Conservation (phyloP, 2,329 filamentous ascomycete species). For the Plectosphaerella plurivora region DNA sequence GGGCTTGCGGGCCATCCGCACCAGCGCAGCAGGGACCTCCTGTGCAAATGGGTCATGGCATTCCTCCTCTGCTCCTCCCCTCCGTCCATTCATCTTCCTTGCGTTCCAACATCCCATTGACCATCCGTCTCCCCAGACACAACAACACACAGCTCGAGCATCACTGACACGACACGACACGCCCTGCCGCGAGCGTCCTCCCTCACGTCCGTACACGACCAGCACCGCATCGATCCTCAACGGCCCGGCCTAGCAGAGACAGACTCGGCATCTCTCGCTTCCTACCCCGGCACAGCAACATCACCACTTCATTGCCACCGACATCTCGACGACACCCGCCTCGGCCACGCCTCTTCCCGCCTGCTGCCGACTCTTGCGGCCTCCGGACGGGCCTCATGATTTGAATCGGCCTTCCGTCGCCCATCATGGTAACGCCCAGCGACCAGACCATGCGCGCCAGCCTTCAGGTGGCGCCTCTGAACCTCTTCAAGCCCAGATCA, state of each 20-base stretch:
- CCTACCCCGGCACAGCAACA: too few relatives aligned
- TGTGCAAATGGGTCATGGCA: constrained; percentile 1
- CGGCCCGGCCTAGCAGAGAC: too few relatives aligned
- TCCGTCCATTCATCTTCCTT: constrained; percentile 1
- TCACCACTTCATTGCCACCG: too few relatives aligned
- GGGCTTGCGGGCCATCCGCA: not conserved
- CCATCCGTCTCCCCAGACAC: not conserved
- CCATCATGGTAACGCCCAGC: constrained; percentile 43
- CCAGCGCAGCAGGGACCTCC: not conserved
- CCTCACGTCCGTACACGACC: constrained; percentile 15
- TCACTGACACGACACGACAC: too few relatives aligned
- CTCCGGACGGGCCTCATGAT: not conserved
- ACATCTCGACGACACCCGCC: too few relatives aligned
- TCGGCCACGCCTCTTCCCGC: not conserved
- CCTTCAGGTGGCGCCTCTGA: constrained; percentile 57
- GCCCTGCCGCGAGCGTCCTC: too few relatives aligned
- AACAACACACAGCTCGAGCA: constrained; percentile 20
- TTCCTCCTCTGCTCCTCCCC: constrained; percentile 2
- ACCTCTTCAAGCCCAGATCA: constrained; percentile 40
- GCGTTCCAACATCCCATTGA: not conserved
- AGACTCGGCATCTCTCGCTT: too few relatives aligned
- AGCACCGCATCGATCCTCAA: constrained; percentile 18
- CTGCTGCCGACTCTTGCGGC: too few relatives aligned
- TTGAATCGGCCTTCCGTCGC: constrained; percentile 3
- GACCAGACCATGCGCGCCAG: constrained; percentile 48